A percentile compares a stretch with the other conserved stretches of the same genome.
Evolutionary conservation across 495 filamentous ascomycete species (phyloP).

Genomic region (Chaetomium tenue): DNA sequence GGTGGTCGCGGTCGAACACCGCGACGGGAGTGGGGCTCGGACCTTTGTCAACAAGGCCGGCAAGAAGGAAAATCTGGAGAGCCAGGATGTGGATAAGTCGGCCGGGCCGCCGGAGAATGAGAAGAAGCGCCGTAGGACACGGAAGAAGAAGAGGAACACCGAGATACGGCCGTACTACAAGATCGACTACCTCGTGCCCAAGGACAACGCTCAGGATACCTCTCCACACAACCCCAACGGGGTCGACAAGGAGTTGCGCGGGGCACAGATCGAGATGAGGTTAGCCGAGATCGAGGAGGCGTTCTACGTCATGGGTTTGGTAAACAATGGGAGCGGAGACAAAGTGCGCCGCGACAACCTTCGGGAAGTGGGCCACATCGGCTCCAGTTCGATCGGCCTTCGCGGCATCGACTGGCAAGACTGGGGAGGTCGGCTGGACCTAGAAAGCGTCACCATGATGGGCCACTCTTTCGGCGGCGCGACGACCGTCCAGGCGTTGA

Average conservation of each 20-base stretch:
- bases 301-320: conserved; percentile 52
- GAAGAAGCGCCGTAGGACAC: not conserved
- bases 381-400: conserved; percentile 47
- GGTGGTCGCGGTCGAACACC: conserved; percentile 68
- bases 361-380: conserved; percentile 50
- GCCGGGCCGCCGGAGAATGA: conserved; percentile 9
- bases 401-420: conserved; percentile 42
- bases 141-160: not conserved
- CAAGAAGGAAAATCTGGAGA: conserved; percentile 27
- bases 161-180: conserved; percentile 33
- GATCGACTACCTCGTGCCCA: conserved; percentile 48
- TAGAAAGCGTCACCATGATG: conserved; percentile 57
- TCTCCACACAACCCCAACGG: conserved; percentile 38
- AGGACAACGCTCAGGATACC: conserved; percentile 43
- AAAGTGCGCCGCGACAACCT: conserved; percentile 48
- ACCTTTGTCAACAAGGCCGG: conserved; percentile 51
- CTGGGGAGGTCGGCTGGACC: conserved; percentile 41
- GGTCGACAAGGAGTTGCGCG: conserved; percentile 44
- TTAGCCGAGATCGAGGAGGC: conserved; percentile 60
- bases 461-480: conserved; percentile 68
- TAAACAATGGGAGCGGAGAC: conserved; percentile 49
- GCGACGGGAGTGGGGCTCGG: conserved; percentile 63
- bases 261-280: conserved; percentile 61
- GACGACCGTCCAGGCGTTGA: conserved; percentile 59
- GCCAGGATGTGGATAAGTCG: conserved; percentile 24